phyloP scores from a whole-genome alignment of 768 basidiomycete genomes.

The Auriculariales sp. region DNA sequence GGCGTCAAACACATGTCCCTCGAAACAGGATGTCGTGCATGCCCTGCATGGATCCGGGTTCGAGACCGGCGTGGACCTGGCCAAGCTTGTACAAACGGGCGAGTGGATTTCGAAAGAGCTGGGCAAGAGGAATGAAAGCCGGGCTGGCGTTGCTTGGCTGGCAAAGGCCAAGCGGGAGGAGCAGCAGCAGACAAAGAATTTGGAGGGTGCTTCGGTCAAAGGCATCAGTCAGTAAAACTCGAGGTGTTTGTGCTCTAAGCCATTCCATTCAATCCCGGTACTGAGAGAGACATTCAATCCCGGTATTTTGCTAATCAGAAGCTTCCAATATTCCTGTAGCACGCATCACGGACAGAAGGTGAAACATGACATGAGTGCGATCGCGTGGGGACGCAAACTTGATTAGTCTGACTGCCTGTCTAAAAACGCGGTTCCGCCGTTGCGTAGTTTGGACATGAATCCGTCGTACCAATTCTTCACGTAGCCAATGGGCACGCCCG shows the following conservation, averaged over 20 bases:
- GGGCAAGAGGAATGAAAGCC: conserved; percentile 53
- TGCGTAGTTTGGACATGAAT: conserved; percentile 41
- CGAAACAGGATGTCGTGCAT: conserved; percentile 53
- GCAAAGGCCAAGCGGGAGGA: conserved; percentile 32
- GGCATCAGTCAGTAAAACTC: no score
- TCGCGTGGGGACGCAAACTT: no score
- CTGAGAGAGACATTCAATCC: no score
- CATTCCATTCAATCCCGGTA: no score
- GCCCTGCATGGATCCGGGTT: conserved; percentile 50
- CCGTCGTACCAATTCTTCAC: conserved; percentile 61
- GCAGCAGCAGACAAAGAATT: conserved; percentile 11
- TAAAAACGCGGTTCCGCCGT: conserved; percentile 47
- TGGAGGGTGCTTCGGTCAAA: no score
- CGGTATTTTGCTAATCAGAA: no score
- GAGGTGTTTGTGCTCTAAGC: no score
- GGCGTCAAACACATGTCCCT: neutral
- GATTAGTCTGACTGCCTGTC: conserved; percentile 19
- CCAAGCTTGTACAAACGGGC: conserved; percentile 59
- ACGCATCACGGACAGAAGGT: no score
- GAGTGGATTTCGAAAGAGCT: conserved; percentile 68
- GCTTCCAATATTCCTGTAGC: no score
- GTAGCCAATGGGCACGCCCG: conserved; percentile 44
- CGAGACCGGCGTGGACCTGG: conserved; percentile 47
- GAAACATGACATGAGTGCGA: no score
- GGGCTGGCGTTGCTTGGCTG: conserved; percentile 59